Evolutionary conservation across 2,329 filamentous ascomycete species (phyloP).

Genomic region (Pezicula radicicola): DNA sequence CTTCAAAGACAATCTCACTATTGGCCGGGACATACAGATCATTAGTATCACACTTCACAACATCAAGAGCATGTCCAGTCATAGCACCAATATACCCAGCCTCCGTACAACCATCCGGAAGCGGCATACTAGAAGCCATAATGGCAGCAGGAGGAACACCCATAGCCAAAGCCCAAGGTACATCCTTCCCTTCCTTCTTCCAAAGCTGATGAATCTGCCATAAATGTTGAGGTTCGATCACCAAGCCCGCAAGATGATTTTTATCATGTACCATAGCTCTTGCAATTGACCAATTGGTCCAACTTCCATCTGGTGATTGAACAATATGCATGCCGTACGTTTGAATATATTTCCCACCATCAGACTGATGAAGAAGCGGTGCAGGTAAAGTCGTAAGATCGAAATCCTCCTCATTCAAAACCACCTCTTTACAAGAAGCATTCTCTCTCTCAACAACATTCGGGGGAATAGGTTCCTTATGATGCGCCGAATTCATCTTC

Average conservation of each 20-base stretch:
- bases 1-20: slow-evolving; percentile 49
- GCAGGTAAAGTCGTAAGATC: slow-evolving; percentile 40
- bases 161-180: slow-evolving; percentile 44
- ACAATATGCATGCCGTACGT: slow-evolving; percentile 48
- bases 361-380: slow-evolving; percentile 39
- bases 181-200: slow-evolving; percentile 40
- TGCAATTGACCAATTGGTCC: slow-evolving; percentile 46
- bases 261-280: slow-evolving; percentile 44
- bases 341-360: slow-evolving; percentile 48
- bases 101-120: slow-evolving; percentile 46
- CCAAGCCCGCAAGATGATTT: slow-evolving; percentile 36
- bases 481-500: slow-evolving; percentile 37
- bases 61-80: slow-evolving; percentile 38
- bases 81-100: slow-evolving; percentile 46
- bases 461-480: slow-evolving; percentile 28
- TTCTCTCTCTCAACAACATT: slow-evolving; percentile 24
- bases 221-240: slow-evolving; percentile 44
- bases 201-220: slow-evolving; percentile 43
- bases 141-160: slow-evolving; percentile 47
- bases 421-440: slow-evolving; percentile 41
- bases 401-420: slow-evolving; percentile 34
- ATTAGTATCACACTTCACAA: slow-evolving; percentile 51
- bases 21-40: slow-evolving; percentile 45
- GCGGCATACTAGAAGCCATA: slow-evolving; percentile 45
- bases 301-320: slow-evolving; percentile 39